A percentile compares a stretch with the other conserved stretches of the same genome.
phyloP scores from a whole-genome alignment of 1,284 basidiomycete species.

The Microbotryum intermedium region DNA sequence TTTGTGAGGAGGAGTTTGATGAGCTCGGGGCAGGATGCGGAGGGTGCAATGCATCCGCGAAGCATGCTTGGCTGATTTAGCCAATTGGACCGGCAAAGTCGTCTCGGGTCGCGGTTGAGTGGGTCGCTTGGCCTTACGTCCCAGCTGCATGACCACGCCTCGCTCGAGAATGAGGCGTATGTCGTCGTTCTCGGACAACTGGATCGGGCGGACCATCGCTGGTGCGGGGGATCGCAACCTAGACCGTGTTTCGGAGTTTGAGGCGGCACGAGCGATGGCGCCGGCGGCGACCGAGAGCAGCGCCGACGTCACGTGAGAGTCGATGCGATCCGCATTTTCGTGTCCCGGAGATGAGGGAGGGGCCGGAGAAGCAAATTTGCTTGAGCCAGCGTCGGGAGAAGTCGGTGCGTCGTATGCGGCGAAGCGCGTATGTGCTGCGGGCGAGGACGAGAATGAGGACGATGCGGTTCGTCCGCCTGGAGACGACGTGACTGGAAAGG shows the following conservation, averaged over 20 bases:
- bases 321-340: not conserved
- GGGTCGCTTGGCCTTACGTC: slow-evolving; percentile 24
- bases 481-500: too few species aligned
- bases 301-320: slow-evolving; percentile 12
- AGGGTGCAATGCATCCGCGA: slow-evolving; percentile 25
- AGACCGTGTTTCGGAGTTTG: not conserved
- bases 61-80: slow-evolving; percentile 22
- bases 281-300: not conserved
- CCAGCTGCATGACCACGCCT: slow-evolving; percentile 19
- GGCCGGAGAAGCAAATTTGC: slow-evolving; percentile 1
- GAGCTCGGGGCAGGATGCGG: not conserved
- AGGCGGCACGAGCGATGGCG: not conserved
- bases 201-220: not conserved
- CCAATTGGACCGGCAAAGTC: slow-evolving; percentile 17
- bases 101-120: slow-evolving; percentile 1
- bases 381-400: slow-evolving; percentile 7
- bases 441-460: slow-evolving; percentile 12
- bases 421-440: slow-evolving; percentile 8
- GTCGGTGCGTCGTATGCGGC: slow-evolving; percentile 20
- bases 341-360: not conserved
- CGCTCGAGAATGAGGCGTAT: slow-evolving; percentile 11
- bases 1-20: not conserved
- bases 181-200: not conserved
- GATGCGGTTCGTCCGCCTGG: too few species aligned
- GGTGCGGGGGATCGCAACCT: not conserved